phyloP scores from a whole-genome alignment of 106 monocot genomes.

The Chionographis japonica region DNA sequence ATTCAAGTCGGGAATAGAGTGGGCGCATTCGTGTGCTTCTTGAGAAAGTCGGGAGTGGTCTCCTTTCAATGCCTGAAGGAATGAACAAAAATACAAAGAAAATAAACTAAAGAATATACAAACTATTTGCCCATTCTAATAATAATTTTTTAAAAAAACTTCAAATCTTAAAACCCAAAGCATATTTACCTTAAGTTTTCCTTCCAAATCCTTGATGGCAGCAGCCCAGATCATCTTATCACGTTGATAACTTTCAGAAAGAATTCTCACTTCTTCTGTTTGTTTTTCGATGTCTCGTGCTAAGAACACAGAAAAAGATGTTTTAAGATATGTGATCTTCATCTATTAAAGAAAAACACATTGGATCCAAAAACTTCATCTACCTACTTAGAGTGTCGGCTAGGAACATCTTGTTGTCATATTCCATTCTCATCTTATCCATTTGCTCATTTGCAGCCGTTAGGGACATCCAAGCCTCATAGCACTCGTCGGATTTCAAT shows the following conservation, averaged over 20 bases:
- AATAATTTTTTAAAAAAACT: background rate
- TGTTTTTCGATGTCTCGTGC: slow-evolving; percentile 44
- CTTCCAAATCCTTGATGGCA: slow-evolving; percentile 49
- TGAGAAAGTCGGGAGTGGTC: slow-evolving; percentile 55
- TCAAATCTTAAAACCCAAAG: background rate
- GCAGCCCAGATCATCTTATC: slow-evolving; percentile 49
- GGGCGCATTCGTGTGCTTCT: slow-evolving; percentile 68
- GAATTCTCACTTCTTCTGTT: slow-evolving; percentile 34
- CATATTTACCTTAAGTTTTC: slow-evolving; percentile 55
- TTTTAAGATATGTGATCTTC: background rate
- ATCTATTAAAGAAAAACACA: background rate
- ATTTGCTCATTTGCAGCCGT: slow-evolving; percentile 56
- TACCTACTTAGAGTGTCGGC: slow-evolving; percentile 51
- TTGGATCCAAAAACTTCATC: background rate
- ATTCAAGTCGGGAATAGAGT: slow-evolving; percentile 66
- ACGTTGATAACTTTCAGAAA: slow-evolving; percentile 45
- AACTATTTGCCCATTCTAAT: background rate
- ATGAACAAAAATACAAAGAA: background rate
- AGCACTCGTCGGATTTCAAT: slow-evolving; percentile 73
- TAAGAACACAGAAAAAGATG: slow-evolving; percentile 13
- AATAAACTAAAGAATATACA: background rate
- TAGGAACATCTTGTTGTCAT: slow-evolving; percentile 44
- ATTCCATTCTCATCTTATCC: slow-evolving; percentile 57
- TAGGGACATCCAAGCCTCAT: slow-evolving; percentile 70
- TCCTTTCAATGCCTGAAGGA: slow-evolving; percentile 48